Evolutionary conservation across 2,329 filamentous ascomycete species (phyloP).

Genomic region (Cryphonectria naterciae): DNA sequence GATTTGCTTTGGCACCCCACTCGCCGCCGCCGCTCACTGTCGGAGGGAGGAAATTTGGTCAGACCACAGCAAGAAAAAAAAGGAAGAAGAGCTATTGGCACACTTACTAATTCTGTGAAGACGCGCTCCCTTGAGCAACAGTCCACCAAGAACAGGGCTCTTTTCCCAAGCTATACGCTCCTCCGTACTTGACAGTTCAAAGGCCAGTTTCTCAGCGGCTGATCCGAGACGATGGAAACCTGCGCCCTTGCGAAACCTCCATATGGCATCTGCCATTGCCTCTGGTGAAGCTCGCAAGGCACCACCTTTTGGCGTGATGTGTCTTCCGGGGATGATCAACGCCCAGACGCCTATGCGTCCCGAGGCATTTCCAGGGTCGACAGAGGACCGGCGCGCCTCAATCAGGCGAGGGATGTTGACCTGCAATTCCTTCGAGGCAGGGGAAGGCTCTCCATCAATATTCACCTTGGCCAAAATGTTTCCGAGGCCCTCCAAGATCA

Average conservation of each 20-base stretch:
- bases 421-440: conserved; percentile 76
- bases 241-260: not conserved
- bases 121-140: conserved; percentile 36
- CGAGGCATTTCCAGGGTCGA: conserved; percentile 30
- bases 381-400: conserved; percentile 39
- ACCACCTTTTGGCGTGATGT: conserved; percentile 1
- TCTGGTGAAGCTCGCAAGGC: not conserved
- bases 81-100: not conserved
- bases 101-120: conserved; percentile 52
- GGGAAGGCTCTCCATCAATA: conserved; percentile 50
- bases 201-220: conserved; percentile 18
- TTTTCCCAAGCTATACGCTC: conserved; percentile 20
- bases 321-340: conserved; percentile 58
- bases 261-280: not conserved
- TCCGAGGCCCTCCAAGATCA: conserved; percentile 69
- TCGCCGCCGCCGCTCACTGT: conserved; percentile 80
- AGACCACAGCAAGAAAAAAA: not conserved
- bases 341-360: conserved; percentile 71
- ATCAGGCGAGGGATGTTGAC: conserved; percentile 63
- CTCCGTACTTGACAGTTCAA: conserved; percentile 7
- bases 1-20: conserved; percentile 79
- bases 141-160: not conserved
- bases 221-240: not conserved
- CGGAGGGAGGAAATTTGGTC: not conserved
- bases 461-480: conserved; percentile 75